phyloP scores from a whole-genome alignment of 208 protist species.

The Endotrypanum monterogeii region DNA sequence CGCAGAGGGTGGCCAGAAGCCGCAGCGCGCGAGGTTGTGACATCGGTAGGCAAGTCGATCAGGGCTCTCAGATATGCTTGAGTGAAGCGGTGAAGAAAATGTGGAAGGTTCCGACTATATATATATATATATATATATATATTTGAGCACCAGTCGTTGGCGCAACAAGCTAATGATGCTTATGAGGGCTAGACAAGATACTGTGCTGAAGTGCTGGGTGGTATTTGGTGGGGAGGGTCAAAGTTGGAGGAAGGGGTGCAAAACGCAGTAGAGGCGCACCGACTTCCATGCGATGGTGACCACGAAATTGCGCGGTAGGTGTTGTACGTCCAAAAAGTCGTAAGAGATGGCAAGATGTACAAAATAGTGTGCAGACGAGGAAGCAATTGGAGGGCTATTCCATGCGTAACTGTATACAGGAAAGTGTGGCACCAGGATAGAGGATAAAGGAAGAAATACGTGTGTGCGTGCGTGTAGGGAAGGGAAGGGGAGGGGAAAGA shows the following conservation, averaged over 20 bases:
- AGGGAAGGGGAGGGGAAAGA: neutral
- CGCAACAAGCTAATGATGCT: neutral
- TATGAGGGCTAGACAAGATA: neutral
- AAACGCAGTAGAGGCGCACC: neutral
- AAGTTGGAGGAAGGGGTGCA: neutral
- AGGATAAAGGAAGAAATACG: neutral
- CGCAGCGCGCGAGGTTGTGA: neutral
- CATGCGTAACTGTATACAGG: neutral
- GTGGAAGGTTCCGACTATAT: no score
- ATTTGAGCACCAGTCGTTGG: neutral
- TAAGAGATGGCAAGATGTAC: neutral
- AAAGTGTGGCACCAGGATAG: neutral
- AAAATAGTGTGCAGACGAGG: neutral
- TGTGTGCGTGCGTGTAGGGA: neutral
- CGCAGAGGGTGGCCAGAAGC: constrained; percentile 4
- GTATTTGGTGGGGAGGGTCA: neutral
- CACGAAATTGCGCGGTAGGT: neutral
- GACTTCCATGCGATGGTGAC: neutral
- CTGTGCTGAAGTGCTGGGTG: neutral
- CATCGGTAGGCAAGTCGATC: neutral
- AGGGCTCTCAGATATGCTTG: neutral
- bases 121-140: no score
- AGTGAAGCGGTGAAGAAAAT: neutral
- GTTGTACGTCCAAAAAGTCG: neutral
- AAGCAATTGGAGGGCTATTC: neutral